These are phyloP conservation scores for Fistulifera pelliculosa DNA, from an alignment of 108 stramenopile species.

Conservation along the genomic window DNA sequence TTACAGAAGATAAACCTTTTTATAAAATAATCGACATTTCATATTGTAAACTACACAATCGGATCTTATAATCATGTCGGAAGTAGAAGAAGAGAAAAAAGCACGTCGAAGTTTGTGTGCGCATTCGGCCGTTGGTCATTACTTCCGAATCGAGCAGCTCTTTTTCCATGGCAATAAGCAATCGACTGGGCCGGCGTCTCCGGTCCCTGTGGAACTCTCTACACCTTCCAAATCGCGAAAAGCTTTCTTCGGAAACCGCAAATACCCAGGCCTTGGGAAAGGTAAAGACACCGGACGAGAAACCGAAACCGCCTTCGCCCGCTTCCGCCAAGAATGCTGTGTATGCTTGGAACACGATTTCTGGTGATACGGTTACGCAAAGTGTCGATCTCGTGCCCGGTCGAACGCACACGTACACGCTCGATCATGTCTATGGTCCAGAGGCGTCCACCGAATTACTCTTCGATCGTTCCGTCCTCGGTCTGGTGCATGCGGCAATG, in stretches of 20 bases:
- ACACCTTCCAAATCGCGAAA: not conserved
- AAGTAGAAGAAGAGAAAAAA: too few species aligned
- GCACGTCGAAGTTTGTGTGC: slow-evolving; percentile 40
- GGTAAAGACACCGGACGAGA: not conserved
- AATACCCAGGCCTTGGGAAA: not conserved
- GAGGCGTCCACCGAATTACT: slow-evolving; percentile 27
- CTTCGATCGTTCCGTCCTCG: slow-evolving; percentile 37
- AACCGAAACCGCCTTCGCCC: not conserved
- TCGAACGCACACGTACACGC: slow-evolving; percentile 44
- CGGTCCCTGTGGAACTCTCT: not conserved
- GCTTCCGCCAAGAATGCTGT: too few species aligned
- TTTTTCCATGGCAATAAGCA: slow-evolving; percentile 7
- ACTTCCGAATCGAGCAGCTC: slow-evolving; percentile 1
- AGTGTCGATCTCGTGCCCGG: slow-evolving; percentile 25
- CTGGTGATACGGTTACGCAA: slow-evolving; percentile 33
- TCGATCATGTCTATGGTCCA: slow-evolving; percentile 55
- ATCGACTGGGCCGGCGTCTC: not conserved
- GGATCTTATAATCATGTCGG: too few species aligned
- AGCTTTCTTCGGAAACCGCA: not conserved
- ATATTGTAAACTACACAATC: too few species aligned
- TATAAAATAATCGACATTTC: too few species aligned
- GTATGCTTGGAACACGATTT: slow-evolving; percentile 34
- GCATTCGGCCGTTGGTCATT: slow-evolving; percentile 30
- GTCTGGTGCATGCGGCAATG: slow-evolving; percentile 55
- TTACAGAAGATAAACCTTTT: too few species aligned